Evolutionary conservation across 202 grass and related monocot genomes (phyloP), one percentile per base, ranked within the genome.

Genomic region (Bolboschoenoplectus hybrid): DNA sequence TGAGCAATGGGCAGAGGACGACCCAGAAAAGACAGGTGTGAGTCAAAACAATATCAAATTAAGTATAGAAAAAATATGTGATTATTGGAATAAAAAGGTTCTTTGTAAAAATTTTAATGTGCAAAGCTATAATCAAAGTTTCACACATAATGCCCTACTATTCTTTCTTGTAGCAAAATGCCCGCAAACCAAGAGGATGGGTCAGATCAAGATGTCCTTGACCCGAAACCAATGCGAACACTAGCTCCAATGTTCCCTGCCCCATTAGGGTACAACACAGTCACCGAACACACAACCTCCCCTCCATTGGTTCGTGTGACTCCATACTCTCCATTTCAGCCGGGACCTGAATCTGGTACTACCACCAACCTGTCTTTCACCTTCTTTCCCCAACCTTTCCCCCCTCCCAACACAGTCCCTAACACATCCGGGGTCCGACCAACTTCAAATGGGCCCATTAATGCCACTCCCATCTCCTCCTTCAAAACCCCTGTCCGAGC

Each of bases 191-290:
- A 71, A 84, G 63, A 52, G 38, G 82, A 84, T 40, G 61, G 46
- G 43, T 84, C 86, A 77, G 84, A 90, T 85, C 87, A 88, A 65
- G 91, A 93, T 81, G 91, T 74, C 11, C 75, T 95, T 44, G 93
- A 95, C 80, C 64, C 89, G 19, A 95, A 93, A 68, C 93, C 93
- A 32, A 82, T 93, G 85, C 85, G 89, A 80, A 89, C 91, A 26
- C 87, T 95, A 70, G 67, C 91, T 77, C 93, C 91, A 36, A 95
- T 95, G 93, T 95, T 95, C 83, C 93, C 93, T 83, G 82, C 89
- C 1, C 74, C 93, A 39, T 85, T 97, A 84, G 93, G 95, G 65
- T 86, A 88, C 82, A 89, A 95, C 39, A 80, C 83, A 55, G 63
- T 91, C 82, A 84, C 82, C 63, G 92, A 86, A 36, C 85, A 97